Percentiles rank a stretch among this genome's conserved stretches.
phyloP scores from a whole-genome alignment of 176 grass and related monocot genomes.

The Cenchrus purpureus region DNA sequence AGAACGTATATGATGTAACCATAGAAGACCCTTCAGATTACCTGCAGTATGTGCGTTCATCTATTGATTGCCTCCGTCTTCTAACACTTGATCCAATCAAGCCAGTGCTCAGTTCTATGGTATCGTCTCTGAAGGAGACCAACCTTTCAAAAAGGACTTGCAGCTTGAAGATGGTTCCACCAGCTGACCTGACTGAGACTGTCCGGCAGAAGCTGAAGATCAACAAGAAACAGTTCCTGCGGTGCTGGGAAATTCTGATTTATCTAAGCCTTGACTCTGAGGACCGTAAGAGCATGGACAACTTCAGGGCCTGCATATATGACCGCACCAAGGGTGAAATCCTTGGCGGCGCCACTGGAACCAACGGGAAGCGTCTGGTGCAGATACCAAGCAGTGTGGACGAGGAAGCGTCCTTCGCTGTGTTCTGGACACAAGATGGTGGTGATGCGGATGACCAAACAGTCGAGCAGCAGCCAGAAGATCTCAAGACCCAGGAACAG shows the following conservation, averaged over 20 bases:
- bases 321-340: slow-evolving; percentile 73
- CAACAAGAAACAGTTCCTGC: slow-evolving; percentile 83
- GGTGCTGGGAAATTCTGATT: slow-evolving; percentile 87
- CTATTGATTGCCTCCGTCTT: slow-evolving; percentile 78
- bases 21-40: slow-evolving; percentile 93
- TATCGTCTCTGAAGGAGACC: slow-evolving; percentile 60
- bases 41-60: slow-evolving; percentile 78
- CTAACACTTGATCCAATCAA: slow-evolving; percentile 67
- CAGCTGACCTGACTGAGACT: slow-evolving; percentile 48
- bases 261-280: slow-evolving; percentile 72
- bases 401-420: slow-evolving; percentile 63
- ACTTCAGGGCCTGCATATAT: slow-evolving; percentile 76
- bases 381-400: slow-evolving; percentile 61
- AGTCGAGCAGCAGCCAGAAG: slow-evolving; percentile 51
- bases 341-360: slow-evolving; percentile 49
- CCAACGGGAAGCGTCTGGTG: slow-evolving; percentile 63
- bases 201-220: slow-evolving; percentile 77
- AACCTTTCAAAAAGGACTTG: slow-evolving; percentile 68
- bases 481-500: slow-evolving; percentile 60
- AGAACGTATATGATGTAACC: slow-evolving; percentile 84
- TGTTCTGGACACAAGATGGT: slow-evolving; percentile 62
- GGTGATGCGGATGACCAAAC: slow-evolving; percentile 42
- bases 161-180: slow-evolving; percentile 54
- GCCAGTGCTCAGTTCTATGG: slow-evolving; percentile 43
- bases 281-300: slow-evolving; percentile 62